Evolutionary conservation across 2,329 filamentous ascomycete species (phyloP), one percentile per base, ranked within the genome.

Genomic region (Alternaria gaisen): DNA sequence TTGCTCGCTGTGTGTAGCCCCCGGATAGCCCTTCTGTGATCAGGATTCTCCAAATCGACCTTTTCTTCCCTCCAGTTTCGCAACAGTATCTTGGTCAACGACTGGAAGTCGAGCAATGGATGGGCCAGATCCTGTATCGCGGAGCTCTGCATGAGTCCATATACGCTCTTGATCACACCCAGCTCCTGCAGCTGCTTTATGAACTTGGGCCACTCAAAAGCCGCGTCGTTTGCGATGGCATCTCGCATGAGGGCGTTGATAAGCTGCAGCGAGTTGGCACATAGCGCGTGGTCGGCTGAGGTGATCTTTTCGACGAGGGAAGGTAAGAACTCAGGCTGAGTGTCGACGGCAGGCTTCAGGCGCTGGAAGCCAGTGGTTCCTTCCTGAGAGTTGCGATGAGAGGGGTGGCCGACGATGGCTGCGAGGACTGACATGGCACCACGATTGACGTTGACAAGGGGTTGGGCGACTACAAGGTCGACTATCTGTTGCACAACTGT

Each of bases 381-480:
- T 3, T 88, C 86, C 59, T 85, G 80, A 7, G 84, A 81, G 52
- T 77, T 72, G 69, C 80, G 78, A 56, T 80, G 79, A 74, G 92
- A 89, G 28, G 93, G 93, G 79, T 96, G 91, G 64, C 93, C 91
- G 53, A 99, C 94, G 58, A 98, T 90, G 12, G 94, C 93, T 47
- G 97, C 94, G 57, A 99, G 86, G 63, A 99, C 96, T 47, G 93
- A 94, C 91, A 99, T 97, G 73, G 94, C 94, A 72, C 95, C 95
- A 66, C 95, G 89, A 61, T 99, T 88, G 75, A 98, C 97, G 78
- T 99, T 99, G 80, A 99, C 95, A 63, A 99, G 86, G 24, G 94
- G 95, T 77, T 98, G 95, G 32, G 89, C 94, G 71, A 98, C 94
- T 64, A 98, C 93, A 53, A 99, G 85, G 78, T 97, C 91, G 70